A percentile compares a stretch with the other conserved stretches of the same genome.
Evolutionary conservation across 1,139 yeast species (phyloP).

Genomic region (Candida anutae): DNA sequence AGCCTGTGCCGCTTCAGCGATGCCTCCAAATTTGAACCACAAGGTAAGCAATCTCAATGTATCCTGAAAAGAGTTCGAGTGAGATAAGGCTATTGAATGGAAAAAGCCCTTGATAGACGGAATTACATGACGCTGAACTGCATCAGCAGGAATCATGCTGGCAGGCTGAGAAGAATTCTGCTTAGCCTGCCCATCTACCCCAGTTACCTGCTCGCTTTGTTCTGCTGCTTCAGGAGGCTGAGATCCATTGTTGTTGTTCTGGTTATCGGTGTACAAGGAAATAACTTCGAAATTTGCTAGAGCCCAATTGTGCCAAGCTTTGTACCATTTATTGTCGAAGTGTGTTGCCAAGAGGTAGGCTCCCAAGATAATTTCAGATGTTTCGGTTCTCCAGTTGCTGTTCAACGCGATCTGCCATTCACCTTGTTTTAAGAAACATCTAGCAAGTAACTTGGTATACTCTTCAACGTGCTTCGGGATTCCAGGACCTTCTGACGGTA

Average conservation of each 20-base stretch:
- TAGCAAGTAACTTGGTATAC: constrained; percentile 79
- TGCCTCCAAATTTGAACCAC: constrained; percentile 96
- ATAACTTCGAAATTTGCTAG: constrained; percentile 94
- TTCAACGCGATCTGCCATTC: constrained; percentile 92
- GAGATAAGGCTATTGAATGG: constrained; percentile 85
- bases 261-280: constrained; percentile 49
- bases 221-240: constrained; percentile 21
- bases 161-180: constrained; percentile 13
- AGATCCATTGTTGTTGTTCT: constrained; percentile 7
- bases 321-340: constrained; percentile 89
- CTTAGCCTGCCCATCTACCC: constrained; percentile 8
- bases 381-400: constrained; percentile 73
- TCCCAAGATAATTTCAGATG: constrained; percentile 74
- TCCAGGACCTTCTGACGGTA: constrained; percentile 70
- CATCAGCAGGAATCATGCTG: constrained; percentile 41
- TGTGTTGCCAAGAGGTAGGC: constrained; percentile 92
- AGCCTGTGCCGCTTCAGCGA: constrained; percentile 84
- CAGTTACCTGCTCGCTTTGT: constrained; percentile 17
- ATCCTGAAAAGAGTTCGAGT: constrained; percentile 84
- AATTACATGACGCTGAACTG: constrained; percentile 78
- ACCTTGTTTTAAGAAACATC: constrained; percentile 95
- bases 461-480: constrained; percentile 72
- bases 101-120: constrained; percentile 95
- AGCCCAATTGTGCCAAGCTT: constrained; percentile 99
- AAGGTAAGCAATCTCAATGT: constrained; percentile 81